Conservation (phyloP, 768 basidiomycete genomes). For the Boletus edulis region DNA sequence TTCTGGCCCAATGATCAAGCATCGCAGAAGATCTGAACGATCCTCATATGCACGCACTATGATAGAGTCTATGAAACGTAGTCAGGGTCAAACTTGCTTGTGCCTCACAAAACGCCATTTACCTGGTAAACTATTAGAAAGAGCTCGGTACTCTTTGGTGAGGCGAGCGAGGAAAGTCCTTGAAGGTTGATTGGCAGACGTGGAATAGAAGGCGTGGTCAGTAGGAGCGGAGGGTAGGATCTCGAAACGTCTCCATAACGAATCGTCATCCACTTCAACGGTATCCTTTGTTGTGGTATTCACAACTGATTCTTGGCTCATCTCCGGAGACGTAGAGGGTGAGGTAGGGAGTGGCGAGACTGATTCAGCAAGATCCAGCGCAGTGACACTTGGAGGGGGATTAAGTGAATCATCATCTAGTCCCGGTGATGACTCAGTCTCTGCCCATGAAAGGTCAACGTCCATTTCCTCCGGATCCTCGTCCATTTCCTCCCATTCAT, state of each 20-base stretch:
- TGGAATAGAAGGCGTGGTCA: slow-evolving; percentile 80
- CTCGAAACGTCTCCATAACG: slow-evolving; percentile 78
- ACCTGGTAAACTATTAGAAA: slow-evolving; percentile 84
- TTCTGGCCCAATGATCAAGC: slow-evolving; percentile 87
- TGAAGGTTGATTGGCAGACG: slow-evolving; percentile 59
- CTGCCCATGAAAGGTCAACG: slow-evolving; percentile 30
- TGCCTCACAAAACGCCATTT: slow-evolving; percentile 15
- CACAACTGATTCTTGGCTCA: slow-evolving; percentile 29
- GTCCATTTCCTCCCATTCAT: slow-evolving; percentile 41
- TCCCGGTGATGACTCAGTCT: slow-evolving; percentile 19
- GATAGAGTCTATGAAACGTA: slow-evolving; percentile 61
- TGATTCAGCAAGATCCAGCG: slow-evolving; percentile 21
- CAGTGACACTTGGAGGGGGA: slow-evolving; percentile 12
- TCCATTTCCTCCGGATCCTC: slow-evolving; percentile 39
- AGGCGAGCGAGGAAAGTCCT: slow-evolving; percentile 76
- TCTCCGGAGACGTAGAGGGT: slow-evolving; percentile 32
- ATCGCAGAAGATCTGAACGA: slow-evolving; percentile 80
- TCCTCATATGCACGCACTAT: slow-evolving; percentile 90
- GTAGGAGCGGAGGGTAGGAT: slow-evolving; percentile 69
- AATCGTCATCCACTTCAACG: slow-evolving; percentile 35
- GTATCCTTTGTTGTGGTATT: slow-evolving; percentile 28
- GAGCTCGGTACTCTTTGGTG: slow-evolving; percentile 77
- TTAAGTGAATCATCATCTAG: slow-evolving; percentile 18
- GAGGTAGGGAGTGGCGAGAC: slow-evolving; percentile 26
- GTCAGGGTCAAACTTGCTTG: slow-evolving; percentile 5